Evolutionary conservation across 768 basidiomycete species (phyloP).

Genomic region (Lactifluus pinguis): DNA sequence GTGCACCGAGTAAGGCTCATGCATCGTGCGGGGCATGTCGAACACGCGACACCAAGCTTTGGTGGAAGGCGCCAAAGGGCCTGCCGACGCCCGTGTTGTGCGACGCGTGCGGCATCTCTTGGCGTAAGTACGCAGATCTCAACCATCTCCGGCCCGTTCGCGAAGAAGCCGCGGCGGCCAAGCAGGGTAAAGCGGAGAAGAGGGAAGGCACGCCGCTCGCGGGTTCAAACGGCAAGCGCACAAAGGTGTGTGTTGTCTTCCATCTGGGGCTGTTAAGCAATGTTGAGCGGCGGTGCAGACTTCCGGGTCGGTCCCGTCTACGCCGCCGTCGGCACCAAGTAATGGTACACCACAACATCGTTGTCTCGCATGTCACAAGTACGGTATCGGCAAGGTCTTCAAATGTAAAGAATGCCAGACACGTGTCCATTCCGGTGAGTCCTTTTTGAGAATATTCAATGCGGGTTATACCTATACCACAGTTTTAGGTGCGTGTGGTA

Average conservation of each 20-base stretch:
- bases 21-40: conserved; percentile 76
- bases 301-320: conserved; percentile 37
- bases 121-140: conserved; percentile 90
- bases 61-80: conserved; percentile 93
- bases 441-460: not conserved
- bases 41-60: conserved; percentile 64
- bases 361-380: conserved; percentile 68
- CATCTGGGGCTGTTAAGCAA: not conserved
- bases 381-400: conserved; percentile 72
- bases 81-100: conserved; percentile 73
- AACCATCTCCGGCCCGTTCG: conserved; percentile 57
- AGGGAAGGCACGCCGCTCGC: conserved; percentile 52
- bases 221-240: conserved; percentile 49
- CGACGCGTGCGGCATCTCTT: conserved; percentile 77
- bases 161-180: conserved; percentile 48
- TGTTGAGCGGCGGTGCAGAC: conserved; percentile 30
- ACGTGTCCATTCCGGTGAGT: conserved; percentile 68
- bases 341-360: conserved; percentile 46
- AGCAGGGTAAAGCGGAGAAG: conserved; percentile 35
- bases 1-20: conserved; percentile 42
- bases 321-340: conserved; percentile 46
- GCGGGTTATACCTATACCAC: not conserved
- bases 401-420: conserved; percentile 77
- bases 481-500: conserved; percentile 52
- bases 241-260: conserved; percentile 38